A percentile compares a stretch with the other conserved stretches of the same genome.
Conservation (phyloP, 352 stramenopile species). For the Elongisporangium undulatum region DNA sequence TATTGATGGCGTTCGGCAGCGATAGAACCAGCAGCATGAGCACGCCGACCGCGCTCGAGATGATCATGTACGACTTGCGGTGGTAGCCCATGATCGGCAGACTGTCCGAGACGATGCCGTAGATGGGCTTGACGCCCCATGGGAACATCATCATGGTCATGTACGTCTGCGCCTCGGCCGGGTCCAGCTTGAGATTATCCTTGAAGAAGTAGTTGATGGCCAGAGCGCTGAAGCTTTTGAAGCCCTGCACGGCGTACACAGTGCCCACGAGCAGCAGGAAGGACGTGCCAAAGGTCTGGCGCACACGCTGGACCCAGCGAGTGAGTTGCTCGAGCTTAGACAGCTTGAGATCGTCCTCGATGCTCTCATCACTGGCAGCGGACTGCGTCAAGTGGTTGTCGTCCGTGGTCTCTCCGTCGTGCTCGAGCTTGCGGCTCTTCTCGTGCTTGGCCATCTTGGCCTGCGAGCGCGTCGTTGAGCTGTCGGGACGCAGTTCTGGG, state of each 20-base stretch:
- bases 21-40: constrained; percentile 59
- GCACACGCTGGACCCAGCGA: constrained; percentile 45
- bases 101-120: constrained; percentile 95
- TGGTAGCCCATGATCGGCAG: constrained; percentile 93
- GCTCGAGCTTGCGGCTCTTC: background rate
- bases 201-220: constrained; percentile 97
- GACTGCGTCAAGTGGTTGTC: constrained; percentile 2
- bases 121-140: constrained; percentile 96
- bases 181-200: constrained; percentile 93
- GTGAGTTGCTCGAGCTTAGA: constrained; percentile 34
- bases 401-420: constrained; percentile 2
- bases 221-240: constrained; percentile 89
- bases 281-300: constrained; percentile 59
- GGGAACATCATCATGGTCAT: constrained; percentile 93
- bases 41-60: constrained; percentile 71
- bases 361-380: constrained; percentile 12
- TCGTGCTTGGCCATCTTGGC: background rate
- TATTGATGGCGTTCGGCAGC: constrained; percentile 50
- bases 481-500: no score
- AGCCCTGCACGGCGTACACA: constrained; percentile 94
- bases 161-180: constrained; percentile 90
- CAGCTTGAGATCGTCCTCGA: constrained; percentile 4
- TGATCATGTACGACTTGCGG: constrained; percentile 93
- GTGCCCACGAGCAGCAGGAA: constrained; percentile 70
- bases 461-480: background rate